phyloP scores from a whole-genome alignment of 1,284 basidiomycete genomes.

The Boletus sp. region DNA sequence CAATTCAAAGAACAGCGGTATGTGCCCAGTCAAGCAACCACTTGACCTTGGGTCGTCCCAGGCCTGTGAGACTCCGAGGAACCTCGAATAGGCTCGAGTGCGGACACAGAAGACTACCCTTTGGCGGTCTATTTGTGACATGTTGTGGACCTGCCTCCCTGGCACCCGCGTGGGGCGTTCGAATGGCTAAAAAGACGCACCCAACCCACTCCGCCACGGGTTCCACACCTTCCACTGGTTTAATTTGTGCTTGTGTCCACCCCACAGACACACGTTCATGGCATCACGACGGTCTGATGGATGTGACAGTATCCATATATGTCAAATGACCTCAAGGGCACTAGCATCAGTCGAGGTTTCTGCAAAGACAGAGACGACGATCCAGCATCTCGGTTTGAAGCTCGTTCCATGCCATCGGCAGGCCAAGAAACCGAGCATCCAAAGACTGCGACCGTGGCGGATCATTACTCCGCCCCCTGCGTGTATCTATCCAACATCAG shows the following conservation, averaged over 20 bases:
- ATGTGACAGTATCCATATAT: not conserved
- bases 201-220: conserved; percentile 17
- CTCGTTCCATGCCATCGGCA: conserved; percentile 6
- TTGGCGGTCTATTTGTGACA: conserved; percentile 22
- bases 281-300: conserved; percentile 4
- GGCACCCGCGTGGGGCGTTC: conserved; percentile 19
- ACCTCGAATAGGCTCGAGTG: conserved; percentile 9
- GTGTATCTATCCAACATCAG: conserved; percentile 1
- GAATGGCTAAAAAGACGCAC: conserved; percentile 42
- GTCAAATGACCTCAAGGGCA: not conserved
- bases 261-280: conserved; percentile 24
- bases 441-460: conserved; percentile 26
- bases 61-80: conserved; percentile 4
- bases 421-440: conserved; percentile 1
- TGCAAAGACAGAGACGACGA: conserved; percentile 3
- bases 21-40: not conserved
- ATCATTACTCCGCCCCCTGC: conserved; percentile 15
- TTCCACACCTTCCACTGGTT: conserved; percentile 16
- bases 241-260: conserved; percentile 13
- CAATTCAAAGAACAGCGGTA: not conserved
- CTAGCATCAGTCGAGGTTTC: not conserved
- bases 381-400: not conserved
- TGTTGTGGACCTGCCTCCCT: conserved; percentile 12
- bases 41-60: conserved; percentile 4
- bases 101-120: conserved; percentile 10